Evolutionary conservation across 495 filamentous ascomycete genomes (phyloP), one percentile per base, ranked within the genome.

Genomic region (Patellaria atrata): DNA sequence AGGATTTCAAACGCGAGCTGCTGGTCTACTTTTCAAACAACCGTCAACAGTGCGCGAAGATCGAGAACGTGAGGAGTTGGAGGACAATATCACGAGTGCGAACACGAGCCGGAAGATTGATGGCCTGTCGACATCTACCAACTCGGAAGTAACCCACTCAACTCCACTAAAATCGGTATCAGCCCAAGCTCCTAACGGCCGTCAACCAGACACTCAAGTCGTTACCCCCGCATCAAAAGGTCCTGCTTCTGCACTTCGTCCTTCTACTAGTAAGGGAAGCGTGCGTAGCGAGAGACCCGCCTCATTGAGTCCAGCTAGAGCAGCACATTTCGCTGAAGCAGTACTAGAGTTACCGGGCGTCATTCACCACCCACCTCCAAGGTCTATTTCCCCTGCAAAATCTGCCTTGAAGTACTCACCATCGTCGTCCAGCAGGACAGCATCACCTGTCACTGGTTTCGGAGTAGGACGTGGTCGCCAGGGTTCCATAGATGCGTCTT

Each of bases 351-450:
- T 56, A 4, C 33, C 56, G 1, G 63, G 59, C n/a, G 52, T 60
- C 13, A 58, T 68, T 39, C 83, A 94, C 51, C 64, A 77, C 30
- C 85, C 85, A 16, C 81, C 79, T 11, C 71, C 77, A 13, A 67
- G 85, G 30, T 85, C 85, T 0, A 60, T 81, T 1, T 93, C 85
- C 0, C 85, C 85, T 16, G 75, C 70, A 3, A 94, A 94, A 50
- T 87, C 85, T 10, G 85, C 85, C 0, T 44, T 94, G 46, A 94
- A 93, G 44, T 64, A 71, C 27, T 59, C 73, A 14, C 67, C 79
- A 6, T 41, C 48, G 8, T 47, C 40, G 1, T 53, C 47, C 1
- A 33, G 51, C n/a, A 31, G 49, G 19, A 47, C 32, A 13, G 32
- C 32, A 18, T 52, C 51, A 12, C 52, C 51, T 10, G 23, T 54